These are phyloP conservation scores for Amyloporia xantha DNA, from an alignment of 768 basidiomycete species.

Conservation along the genomic window DNA sequence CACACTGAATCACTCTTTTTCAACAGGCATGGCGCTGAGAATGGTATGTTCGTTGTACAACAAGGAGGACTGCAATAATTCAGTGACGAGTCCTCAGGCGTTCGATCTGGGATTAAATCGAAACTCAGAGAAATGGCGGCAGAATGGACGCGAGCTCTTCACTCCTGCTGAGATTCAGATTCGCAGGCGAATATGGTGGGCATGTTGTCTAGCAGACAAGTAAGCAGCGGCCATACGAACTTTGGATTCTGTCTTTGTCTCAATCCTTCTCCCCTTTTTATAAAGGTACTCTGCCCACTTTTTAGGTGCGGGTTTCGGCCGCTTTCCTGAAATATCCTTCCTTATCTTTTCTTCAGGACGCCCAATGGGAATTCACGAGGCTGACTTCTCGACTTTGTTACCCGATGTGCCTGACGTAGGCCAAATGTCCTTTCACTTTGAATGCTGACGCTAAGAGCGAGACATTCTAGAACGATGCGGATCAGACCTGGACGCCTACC, in stretches of 20 bases:
- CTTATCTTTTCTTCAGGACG: slow-evolving; percentile 38
- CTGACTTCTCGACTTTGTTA: slow-evolving; percentile 62
- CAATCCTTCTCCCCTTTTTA: background rate
- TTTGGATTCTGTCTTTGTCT: too few relatives aligned
- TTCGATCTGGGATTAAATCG: slow-evolving; percentile 78
- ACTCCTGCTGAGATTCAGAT: slow-evolving; percentile 55
- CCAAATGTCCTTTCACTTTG: too few relatives aligned
- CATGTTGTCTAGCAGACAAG: slow-evolving; percentile 69
- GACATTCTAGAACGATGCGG: slow-evolving; percentile 50
- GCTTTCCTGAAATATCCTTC: background rate
- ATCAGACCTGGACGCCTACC: slow-evolving; percentile 42
- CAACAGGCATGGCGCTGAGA: slow-evolving; percentile 52
- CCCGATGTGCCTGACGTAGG: slow-evolving; percentile 48
- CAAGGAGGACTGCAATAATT: too few relatives aligned
- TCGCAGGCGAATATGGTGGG: slow-evolving; percentile 76
- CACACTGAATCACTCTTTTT: too few relatives aligned
- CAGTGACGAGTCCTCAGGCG: slow-evolving; percentile 56
- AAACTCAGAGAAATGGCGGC: slow-evolving; percentile 68
- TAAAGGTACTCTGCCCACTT: slow-evolving; percentile 62
- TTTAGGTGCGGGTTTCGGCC: slow-evolving; percentile 42
- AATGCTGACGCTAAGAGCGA: too few relatives aligned
- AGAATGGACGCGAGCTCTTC: slow-evolving; percentile 52
- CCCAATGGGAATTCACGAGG: slow-evolving; percentile 60
- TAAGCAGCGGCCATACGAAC: slow-evolving; percentile 23
- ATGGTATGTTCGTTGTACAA: slow-evolving; percentile 53